Base-by-base conservation (phyloP, 1,284 basidiomycete genomes). In the Puccinia polysora region DNA sequence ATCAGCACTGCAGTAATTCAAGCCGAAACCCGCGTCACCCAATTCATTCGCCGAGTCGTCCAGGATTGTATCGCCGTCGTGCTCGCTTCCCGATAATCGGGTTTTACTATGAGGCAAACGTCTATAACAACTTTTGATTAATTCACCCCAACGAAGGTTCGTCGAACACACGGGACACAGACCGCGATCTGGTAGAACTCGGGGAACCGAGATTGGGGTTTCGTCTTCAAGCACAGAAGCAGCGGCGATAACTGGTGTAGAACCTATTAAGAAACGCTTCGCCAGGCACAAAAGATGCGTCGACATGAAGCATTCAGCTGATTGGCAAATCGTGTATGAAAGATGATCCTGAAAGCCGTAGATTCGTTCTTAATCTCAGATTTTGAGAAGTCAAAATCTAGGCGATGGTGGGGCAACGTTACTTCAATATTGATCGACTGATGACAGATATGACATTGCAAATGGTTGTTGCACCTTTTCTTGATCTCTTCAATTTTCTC, bases 61-160 rank as follows among this genome's bases (percentile, higher is more conserved):
- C 1, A 8, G 28, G 23, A 32, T 18, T 18, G 30, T 40, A 6
- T 62, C 59, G 6, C 23, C 45, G 30, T 50, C 45, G 15, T 23
- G 12, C 7, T 64, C 45, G 18, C 43, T 49, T 25, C 36, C 34
- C 10, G 28, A 28, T 12, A 30, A 40, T 47, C 34, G 34, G 10
- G 62, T 49, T n/a, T 4, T 28, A 14, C 50, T 50, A 28, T 52
- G 34, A n/a, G 62, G 43, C 45, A 30, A 32, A 15, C 67, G 55
- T 25, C 67, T 45, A 47, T 70, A 70, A 40, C 67, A 70, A 36
- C 67, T 30, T 60, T 70, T 70, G 45, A 62, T 59, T 15, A 70
- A 49, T 10, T 70, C 67, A 36, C 67, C 67, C 67, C 67, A 70
- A n/a, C 67, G 67, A 38, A 70, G 56, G 60, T 70, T 47, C 23